Evolutionary conservation across 2,329 filamentous ascomycete species (phyloP).

Genomic region (Kalmusia sp.): DNA sequence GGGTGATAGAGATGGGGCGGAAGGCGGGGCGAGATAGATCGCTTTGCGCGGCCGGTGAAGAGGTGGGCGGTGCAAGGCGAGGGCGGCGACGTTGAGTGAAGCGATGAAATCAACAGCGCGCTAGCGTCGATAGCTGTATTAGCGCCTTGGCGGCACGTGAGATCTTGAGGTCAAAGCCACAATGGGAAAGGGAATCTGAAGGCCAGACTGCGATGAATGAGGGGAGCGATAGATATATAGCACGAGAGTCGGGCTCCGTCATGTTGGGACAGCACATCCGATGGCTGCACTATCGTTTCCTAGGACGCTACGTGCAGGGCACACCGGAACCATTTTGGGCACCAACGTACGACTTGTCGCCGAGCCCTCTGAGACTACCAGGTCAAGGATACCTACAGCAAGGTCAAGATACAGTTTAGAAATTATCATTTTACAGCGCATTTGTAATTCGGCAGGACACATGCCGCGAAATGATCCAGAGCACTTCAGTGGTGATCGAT

Average conservation of each 20-base stretch:
- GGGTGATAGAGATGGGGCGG: constrained; percentile 5
- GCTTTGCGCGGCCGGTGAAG: constrained; percentile 10
- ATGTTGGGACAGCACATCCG: neutral
- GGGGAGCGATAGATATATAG: neutral
- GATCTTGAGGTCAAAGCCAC: no score
- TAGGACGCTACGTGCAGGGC: neutral
- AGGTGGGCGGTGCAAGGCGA: constrained; percentile 4
- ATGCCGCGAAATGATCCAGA: neutral
- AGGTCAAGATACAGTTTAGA: neutral
- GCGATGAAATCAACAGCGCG: neutral
- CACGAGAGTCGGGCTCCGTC: neutral
- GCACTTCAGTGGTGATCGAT: neutral
- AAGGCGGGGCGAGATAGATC: constrained; percentile 7
- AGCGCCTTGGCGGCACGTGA: constrained; percentile 17
- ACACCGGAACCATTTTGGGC: constrained; percentile 5
- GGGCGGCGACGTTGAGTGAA: constrained; percentile 4
- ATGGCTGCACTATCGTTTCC: neutral
- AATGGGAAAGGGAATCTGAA: no score
- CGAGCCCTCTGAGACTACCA: neutral
- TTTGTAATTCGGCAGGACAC: neutral
- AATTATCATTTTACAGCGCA: neutral
- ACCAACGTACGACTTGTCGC: neutral
- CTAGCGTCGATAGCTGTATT: neutral
- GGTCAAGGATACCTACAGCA: neutral
- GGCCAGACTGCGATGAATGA: neutral